Evolutionary conservation across 352 stramenopile genomes (phyloP), one percentile per base, ranked within the genome.

Genomic region (Phytophthora cajani): DNA sequence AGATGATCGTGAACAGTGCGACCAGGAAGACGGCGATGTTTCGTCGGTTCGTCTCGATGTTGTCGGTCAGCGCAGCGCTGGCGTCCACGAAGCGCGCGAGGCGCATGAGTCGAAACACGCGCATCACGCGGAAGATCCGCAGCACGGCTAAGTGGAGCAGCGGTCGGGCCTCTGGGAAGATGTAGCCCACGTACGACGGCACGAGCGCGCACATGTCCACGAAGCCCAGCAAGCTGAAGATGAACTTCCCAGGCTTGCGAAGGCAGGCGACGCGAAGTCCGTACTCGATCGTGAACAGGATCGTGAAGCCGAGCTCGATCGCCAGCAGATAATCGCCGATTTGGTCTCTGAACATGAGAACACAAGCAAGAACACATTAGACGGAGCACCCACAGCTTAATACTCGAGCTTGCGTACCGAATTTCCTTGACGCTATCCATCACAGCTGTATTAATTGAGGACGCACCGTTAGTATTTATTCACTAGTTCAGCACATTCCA

Each of bases 241-340:
- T 74, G 58, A 90, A 95, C 62, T 84, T 81, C 49, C 64, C 60
- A 32, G 88, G 86, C 40, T 83, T 78, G 5, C 81, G 80, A 10
- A 95, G 62, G 56, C 88, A 95, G 3, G 79, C 47, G 17, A 95
- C 65, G 12, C 88, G 86, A 27, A 94, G 68, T 14, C 63, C 67
- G 73, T 93, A 95, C 72, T 95, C 88, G 60, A 93, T 75, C 5
- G 86, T 85, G 60, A 95, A 95, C n/a, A 93, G 62, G 56, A 92
- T 52, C 16, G 88, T 94, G 69, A 95, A 95, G 50, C 90, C 85
- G 33, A 92, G 77, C 60, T 95, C 88, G 7, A 92, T 75, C 25
- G 72, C 74, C 16, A 95, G 64, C 57, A 95, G 42, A 38, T 89
- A 89, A 61, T 88, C 68, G 2, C 87, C 85, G 58, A 92, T 78